These are phyloP conservation scores for Microdochium trichocladiopsis DNA, from an alignment of 2,329 filamentous ascomycete genomes.

Conservation along the genomic window DNA sequence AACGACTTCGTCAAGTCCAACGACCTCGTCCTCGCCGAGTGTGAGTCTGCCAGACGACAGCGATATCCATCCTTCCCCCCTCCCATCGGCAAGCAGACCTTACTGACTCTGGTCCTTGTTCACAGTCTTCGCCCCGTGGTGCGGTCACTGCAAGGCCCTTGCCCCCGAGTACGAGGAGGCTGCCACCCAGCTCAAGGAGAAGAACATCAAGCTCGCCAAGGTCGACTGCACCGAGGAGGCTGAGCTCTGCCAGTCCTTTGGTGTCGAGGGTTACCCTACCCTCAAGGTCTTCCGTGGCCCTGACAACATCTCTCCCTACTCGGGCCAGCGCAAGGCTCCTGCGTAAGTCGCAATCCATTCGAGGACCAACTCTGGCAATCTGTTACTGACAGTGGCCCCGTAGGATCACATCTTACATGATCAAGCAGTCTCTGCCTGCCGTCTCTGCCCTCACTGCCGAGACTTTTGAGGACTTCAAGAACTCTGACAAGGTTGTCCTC, in stretches of 20 bases:
- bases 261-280: conserved; percentile 96
- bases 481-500: conserved; percentile 90
- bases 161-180: conserved; percentile 87
- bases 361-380: no score
- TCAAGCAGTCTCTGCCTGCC: conserved; percentile 92
- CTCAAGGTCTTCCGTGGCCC: conserved; percentile 96
- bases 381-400: not conserved
- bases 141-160: conserved; percentile 97
- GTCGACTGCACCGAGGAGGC: conserved; percentile 92
- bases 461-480: conserved; percentile 93
- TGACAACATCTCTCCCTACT: conserved; percentile 76
- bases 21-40: conserved; percentile 89
- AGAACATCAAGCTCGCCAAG: conserved; percentile 80
- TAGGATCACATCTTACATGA: conserved; percentile 80
- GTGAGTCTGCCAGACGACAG: conserved; percentile 42
- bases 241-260: conserved; percentile 82
- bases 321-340: conserved; percentile 81
- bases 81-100: not conserved
- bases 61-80: not conserved
- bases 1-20: conserved; percentile 78
- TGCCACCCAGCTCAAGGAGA: conserved; percentile 77
- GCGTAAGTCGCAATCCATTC: conserved; percentile 46
- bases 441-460: conserved; percentile 79
- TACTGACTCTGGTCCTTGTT: conserved; percentile 24
- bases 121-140: conserved; percentile 90